Evolutionary conservation across 495 filamentous ascomycete species (phyloP).

Genomic region (Parmelia sp.): DNA sequence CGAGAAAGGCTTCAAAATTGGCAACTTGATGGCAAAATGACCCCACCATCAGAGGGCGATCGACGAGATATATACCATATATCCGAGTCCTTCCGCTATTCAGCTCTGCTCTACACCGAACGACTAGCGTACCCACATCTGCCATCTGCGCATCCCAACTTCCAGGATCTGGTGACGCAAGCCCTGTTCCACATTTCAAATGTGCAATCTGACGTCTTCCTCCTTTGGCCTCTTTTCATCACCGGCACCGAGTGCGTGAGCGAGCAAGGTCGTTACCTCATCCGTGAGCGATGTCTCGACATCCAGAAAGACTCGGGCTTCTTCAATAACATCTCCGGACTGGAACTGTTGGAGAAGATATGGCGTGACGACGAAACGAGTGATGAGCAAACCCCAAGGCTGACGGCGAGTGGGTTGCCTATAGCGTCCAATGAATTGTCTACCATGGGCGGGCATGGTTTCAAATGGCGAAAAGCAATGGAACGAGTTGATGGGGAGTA

Average conservation of each 20-base stretch:
- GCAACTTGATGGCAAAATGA: constrained; percentile 58
- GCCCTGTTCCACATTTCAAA: constrained; percentile 75
- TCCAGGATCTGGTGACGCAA: constrained; percentile 74
- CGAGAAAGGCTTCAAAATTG: constrained; percentile 72
- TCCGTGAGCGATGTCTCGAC: constrained; percentile 73
- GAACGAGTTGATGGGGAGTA: constrained; percentile 75
- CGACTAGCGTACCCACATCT: constrained; percentile 74
- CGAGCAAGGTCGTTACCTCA: constrained; percentile 67
- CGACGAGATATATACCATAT: constrained; percentile 54
- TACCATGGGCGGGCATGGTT: constrained; percentile 40
- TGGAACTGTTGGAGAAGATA: constrained; percentile 78
- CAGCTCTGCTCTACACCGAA: constrained; percentile 85
- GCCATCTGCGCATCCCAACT: constrained; percentile 67
- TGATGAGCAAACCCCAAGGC: constrained; percentile 13
- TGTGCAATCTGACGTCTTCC: constrained; percentile 77
- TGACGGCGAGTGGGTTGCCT: constrained; percentile 6
- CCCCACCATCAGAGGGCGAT: constrained; percentile 31
- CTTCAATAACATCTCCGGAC: constrained; percentile 80
- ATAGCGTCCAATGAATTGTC: constrained; percentile 9
- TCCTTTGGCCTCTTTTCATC: constrained; percentile 92
- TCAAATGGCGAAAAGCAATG: constrained; percentile 74
- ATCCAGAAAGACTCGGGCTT: constrained; percentile 85
- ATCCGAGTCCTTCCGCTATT: constrained; percentile 84
- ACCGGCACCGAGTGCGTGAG: constrained; percentile 85
- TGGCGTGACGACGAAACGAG: constrained; percentile 53